Evolutionary conservation across 139 green algal genomes (phyloP).

Genomic region (Klebsormidium nitens): DNA sequence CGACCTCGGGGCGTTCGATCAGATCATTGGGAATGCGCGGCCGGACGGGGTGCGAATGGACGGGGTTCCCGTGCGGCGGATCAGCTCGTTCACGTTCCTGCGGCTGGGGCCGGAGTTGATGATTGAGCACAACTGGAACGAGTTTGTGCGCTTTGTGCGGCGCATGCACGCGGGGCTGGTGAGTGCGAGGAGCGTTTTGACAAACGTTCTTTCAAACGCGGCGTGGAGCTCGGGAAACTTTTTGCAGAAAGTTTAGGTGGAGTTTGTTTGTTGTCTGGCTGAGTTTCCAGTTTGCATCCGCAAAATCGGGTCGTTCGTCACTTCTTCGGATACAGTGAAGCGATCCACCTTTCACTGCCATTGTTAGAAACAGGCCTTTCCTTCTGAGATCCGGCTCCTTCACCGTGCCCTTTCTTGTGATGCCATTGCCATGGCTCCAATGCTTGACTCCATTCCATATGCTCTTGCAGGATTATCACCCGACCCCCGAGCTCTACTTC

Average conservation of each 20-base stretch:
- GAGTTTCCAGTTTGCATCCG: neutral
- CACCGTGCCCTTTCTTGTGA: neutral
- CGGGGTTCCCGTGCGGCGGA: conserved; percentile 31
- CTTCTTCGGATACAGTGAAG: too few relatives aligned
- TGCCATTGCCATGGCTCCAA: too few relatives aligned
- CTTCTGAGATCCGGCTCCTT: neutral
- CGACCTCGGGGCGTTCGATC: conserved; percentile 30
- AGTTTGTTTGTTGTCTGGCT: neutral
- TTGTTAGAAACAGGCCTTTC: too few relatives aligned
- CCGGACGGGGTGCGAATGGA: conserved; percentile 85
- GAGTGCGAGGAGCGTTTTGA: neutral
- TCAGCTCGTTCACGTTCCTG: conserved; percentile 42
- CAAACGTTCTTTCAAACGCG: too few relatives aligned
- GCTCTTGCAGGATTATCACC: conserved; percentile 22
- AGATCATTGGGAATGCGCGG: conserved; percentile 71
- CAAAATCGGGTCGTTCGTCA: neutral
- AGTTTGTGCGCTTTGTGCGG: conserved; percentile 42
- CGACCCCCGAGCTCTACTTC: conserved; percentile 23
- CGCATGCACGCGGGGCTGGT: conserved; percentile 26
- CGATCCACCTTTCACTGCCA: too few relatives aligned
- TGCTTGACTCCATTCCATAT: neutral
- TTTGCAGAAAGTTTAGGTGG: too few relatives aligned
- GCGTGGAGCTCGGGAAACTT: too few relatives aligned
- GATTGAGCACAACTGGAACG: conserved; percentile 29
- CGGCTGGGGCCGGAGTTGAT: conserved; percentile 33